Evolutionary conservation across 371 early-diverging fungal genomes (phyloP), one percentile per base, ranked within the genome.

Genomic region (Parasitella parasitica): DNA sequence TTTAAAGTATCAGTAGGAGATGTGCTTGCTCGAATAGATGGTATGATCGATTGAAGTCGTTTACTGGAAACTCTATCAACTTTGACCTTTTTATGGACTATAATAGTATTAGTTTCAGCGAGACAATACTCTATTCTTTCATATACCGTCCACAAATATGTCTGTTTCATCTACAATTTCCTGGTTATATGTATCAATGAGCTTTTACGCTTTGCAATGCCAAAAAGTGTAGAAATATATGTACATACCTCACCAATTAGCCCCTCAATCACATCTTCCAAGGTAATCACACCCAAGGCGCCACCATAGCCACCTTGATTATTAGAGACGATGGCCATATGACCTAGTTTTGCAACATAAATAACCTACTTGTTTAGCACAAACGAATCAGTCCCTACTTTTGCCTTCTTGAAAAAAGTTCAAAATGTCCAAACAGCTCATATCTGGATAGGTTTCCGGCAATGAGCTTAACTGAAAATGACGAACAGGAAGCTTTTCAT

Each of bases 191-290:
- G 22, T 1, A 22, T 3, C 2, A 22, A 54, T 34, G 13, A 54
- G 36, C 13, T 18, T 22, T 22, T 35, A 18, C 20, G 16, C 2
- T 8, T 2, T 27, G 9, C 9, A 20, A 4, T 41, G 13, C 20
- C 8, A n/a, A 18, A 11, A 22, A 24, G n/a, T n/a, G n/a, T n/a
- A n/a, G n/a, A n/a, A n/a, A n/a, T n/a, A n/a, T n/a, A n/a, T n/a
- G n/a, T 22, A 46, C 34, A 12, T 49, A 58, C 58, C 36, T 90
- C 89, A 18, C 92, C 92, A 73, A 98, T 90, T 46, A 97, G 76
- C 75, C 96, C 95, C 76, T 98, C 97, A 63, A 98, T 93, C 7
- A 98, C 94, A 72, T 98, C 98, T 66, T 98, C 98, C 34, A 97
- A 78, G 0, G 98, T 97, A 34, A 98, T 90, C 8, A 97, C 92